A percentile compares a stretch with the other conserved stretches of the same genome.
phyloP scores from a whole-genome alignment of 192 early-diverging fungal species.

The Linderina pennispora region DNA sequence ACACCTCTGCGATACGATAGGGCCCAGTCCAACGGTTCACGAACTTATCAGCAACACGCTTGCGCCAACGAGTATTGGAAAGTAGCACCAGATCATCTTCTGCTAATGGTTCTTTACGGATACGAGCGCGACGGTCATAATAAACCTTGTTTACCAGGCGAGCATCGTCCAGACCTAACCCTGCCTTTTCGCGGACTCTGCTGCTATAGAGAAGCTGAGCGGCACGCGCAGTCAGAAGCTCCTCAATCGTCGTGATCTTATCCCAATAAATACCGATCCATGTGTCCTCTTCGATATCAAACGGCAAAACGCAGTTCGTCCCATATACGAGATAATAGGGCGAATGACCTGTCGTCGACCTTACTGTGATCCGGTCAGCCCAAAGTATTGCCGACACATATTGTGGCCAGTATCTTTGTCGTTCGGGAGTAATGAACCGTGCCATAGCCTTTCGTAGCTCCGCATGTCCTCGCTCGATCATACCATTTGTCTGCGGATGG shows the following conservation, averaged over 20 bases:
- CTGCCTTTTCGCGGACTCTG: background rate
- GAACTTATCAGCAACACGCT: background rate
- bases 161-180: background rate
- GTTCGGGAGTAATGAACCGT: background rate
- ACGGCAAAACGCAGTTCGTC: background rate
- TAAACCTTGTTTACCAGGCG: background rate
- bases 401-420: background rate
- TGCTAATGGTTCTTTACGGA: background rate
- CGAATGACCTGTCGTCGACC: background rate
- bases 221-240: background rate
- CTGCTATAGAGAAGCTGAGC: background rate
- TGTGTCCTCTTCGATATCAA: background rate
- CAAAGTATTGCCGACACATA: constrained; percentile 2
- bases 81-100: background rate
- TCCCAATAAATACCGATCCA: background rate
- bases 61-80: background rate
- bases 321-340: background rate
- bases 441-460: constrained; percentile 3
- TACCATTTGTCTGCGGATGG: constrained; percentile 7
- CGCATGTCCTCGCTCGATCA: constrained; percentile 6
- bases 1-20: background rate
- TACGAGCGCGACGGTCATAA: background rate
- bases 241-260: background rate
- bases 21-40: background rate
- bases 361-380: constrained; percentile 1